Evolutionary conservation across 148 eudicot species (phyloP).

Genomic region (Chenopodium suecicum): DNA sequence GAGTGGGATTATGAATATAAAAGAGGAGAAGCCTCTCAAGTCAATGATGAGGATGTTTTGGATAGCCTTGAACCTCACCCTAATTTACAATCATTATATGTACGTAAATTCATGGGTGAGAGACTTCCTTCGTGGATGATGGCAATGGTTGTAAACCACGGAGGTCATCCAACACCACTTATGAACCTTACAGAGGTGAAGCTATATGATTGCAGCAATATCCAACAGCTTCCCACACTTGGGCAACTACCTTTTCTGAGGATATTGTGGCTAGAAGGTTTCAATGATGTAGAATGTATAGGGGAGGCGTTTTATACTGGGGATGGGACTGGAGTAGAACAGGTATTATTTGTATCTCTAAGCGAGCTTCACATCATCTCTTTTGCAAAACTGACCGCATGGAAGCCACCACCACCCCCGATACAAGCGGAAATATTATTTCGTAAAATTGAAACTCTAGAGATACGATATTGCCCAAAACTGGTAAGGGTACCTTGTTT

Average conservation of each 20-base stretch:
- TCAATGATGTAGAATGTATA: neutral
- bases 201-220: neutral
- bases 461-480: neutral
- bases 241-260: neutral
- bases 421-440: neutral
- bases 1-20: neutral
- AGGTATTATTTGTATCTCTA: too few species aligned
- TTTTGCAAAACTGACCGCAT: neutral
- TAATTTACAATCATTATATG: neutral
- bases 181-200: neutral
- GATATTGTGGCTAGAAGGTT: neutral
- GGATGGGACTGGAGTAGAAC: too few species aligned
- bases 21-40: too few species aligned
- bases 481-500: neutral
- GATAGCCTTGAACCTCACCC: constrained; percentile 7
- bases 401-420: neutral
- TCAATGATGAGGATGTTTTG: constrained; percentile 12
- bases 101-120: neutral
- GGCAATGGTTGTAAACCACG: neutral
- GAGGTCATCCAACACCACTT: too few species aligned
- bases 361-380: too few species aligned
- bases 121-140: neutral
- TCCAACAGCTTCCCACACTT: neutral
- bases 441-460: neutral
- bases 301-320: neutral